Percentiles rank a stretch among this genome's conserved stretches.
Evolutionary conservation across 768 basidiomycete genomes (phyloP).

Genomic region (Leccinum rimulosum): DNA sequence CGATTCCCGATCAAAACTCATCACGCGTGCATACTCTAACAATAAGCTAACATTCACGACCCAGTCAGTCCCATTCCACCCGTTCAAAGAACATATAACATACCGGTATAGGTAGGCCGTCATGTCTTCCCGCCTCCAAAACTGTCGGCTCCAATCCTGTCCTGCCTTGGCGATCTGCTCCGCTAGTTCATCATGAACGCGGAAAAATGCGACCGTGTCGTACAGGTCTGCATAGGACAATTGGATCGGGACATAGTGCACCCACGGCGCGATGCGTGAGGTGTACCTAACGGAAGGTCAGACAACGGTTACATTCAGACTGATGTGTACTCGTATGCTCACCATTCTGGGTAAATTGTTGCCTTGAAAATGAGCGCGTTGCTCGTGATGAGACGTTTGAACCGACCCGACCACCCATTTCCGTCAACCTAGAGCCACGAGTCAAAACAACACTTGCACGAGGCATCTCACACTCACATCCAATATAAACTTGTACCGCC

Average conservation of each 20-base stretch:
- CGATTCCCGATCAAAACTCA: slow-evolving; percentile 43
- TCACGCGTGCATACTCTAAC: slow-evolving; percentile 53
- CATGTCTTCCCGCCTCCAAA: slow-evolving; percentile 63
- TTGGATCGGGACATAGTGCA: slow-evolving; percentile 72
- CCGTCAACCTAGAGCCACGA: slow-evolving; percentile 46
- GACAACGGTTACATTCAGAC: background rate
- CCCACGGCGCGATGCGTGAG: slow-evolving; percentile 62
- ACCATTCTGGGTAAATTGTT: slow-evolving; percentile 77
- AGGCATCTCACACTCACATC: slow-evolving; percentile 40
- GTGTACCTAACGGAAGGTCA: slow-evolving; percentile 40
- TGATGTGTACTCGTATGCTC: background rate
- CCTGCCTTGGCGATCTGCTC: slow-evolving; percentile 55
- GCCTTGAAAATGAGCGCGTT: slow-evolving; percentile 67
- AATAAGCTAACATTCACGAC: slow-evolving; percentile 36
- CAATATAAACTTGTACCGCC: slow-evolving; percentile 58
- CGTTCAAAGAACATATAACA: slow-evolving; percentile 1
- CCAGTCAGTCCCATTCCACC: background rate
- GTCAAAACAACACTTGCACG: background rate
- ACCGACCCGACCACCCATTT: slow-evolving; percentile 70
- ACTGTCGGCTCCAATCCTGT: slow-evolving; percentile 51
- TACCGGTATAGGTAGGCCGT: slow-evolving; percentile 59
- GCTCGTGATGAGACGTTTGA: slow-evolving; percentile 60
- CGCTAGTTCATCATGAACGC: slow-evolving; percentile 61
- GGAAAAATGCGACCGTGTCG: slow-evolving; percentile 73
- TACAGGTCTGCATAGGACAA: slow-evolving; percentile 65